Evolutionary conservation across 1,284 basidiomycete genomes (phyloP), one percentile per base, ranked within the genome.

Genomic region (Bjerkandera adusta): DNA sequence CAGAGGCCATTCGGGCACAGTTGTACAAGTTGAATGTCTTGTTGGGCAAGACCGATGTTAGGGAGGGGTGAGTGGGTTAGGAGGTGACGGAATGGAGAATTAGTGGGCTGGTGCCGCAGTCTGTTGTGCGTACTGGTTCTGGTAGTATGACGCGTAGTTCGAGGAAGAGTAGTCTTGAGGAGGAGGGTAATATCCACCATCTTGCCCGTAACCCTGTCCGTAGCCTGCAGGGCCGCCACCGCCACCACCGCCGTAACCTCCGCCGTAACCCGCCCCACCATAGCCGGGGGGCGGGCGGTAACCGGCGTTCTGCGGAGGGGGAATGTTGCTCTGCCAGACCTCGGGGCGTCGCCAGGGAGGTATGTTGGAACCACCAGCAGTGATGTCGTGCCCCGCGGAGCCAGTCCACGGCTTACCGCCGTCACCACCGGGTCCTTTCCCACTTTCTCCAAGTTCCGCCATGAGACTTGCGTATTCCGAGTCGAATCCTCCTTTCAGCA

Each of bases 391-490:
- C 37, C 81, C 81, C 55, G 75, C 76, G 20, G 80, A 73, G 48
- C 76, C 80, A 35, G 76, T 72, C 85, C 85, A 89, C 11, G 76
- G 68, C 24, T 77, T 79, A 47, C 67, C 69, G 30, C 72, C 66
- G 59, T 83, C 83, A 43, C 73, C 74, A 36, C 76, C 73, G 35
- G 75, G 64, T 34, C 76, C 77, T 50, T 76, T 77, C 42, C 78
- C 80, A 33, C 80, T 79, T 71, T 99, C 97, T 48, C 97, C 97
- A 27, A 99, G 78, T 70, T 99, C 97, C 32, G 92, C 95, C 96
- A 99, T 97, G 55, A 99, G 73, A 57, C 82, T 93, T 22, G 93
- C 92, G 60, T 98, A 99, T 71, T 99, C 97, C 13, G 92, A 95
- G 68, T 99, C 96, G 70, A 98, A 97, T 20, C 83, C 85, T 55